These are phyloP conservation scores for Plasmodium yoelii DNA, from an alignment of 169 alveolate genomes.

Conservation along the genomic window DNA sequence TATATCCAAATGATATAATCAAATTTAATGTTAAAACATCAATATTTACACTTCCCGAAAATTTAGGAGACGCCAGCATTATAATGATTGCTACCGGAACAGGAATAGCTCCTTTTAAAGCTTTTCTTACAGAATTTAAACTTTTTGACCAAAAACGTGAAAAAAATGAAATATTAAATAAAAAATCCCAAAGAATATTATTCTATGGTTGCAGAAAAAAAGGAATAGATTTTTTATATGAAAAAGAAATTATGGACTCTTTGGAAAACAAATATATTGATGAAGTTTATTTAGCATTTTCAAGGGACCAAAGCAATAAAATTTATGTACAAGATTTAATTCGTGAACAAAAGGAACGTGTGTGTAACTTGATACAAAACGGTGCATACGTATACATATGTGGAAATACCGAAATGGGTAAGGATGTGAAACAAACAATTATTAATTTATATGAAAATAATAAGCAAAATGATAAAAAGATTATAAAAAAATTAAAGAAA, in stretches of 20 bases:
- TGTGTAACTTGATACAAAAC: conserved; percentile 63
- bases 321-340: conserved; percentile 75
- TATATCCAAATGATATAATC: conserved; percentile 28
- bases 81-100: conserved; percentile 86
- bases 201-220: conserved; percentile 64
- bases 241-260: conserved; percentile 56
- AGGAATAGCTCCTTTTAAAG: conserved; percentile 85
- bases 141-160: conserved; percentile 34
- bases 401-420: conserved; percentile 66
- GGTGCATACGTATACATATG: conserved; percentile 75
- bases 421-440: conserved; percentile 64
- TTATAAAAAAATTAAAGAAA: conserved; percentile 66
- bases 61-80: conserved; percentile 57
- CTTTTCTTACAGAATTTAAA: conserved; percentile 72
- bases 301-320: conserved; percentile 60
- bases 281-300: conserved; percentile 60
- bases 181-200: conserved; percentile 44
- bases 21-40: conserved; percentile 55
- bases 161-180: conserved; percentile 15
- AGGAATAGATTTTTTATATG: conserved; percentile 69
- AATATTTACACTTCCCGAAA: conserved; percentile 44
- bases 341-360: conserved; percentile 50
- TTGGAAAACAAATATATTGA: conserved; percentile 33
- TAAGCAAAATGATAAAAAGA: conserved; percentile 65
- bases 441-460: conserved; percentile 22